Base-by-base conservation (phyloP, 495 filamentous ascomycete genomes). In the Rhypophila decipiens region DNA sequence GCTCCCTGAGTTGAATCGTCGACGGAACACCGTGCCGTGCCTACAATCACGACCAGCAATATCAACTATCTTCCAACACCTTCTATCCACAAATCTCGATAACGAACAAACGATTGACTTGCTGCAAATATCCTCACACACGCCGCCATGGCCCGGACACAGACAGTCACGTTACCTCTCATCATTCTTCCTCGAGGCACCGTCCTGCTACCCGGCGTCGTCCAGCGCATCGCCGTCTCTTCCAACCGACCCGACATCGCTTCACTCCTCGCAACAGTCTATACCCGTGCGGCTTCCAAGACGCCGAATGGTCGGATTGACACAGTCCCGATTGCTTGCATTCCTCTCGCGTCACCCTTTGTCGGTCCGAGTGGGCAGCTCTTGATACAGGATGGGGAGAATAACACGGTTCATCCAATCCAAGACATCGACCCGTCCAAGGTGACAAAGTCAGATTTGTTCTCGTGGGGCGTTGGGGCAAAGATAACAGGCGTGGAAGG, bases 401-500 rank as follows among this genome's bases (percentile, higher is more conserved):
- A 74, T 27, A 62, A 65, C 21, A 53, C 64, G 20, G 58, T 10
- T 42, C 61, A 63, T 40, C 69, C 70, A 47, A 74, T 43, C 23
- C 39, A 24, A 5, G 57, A 66, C 31, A 53, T 65, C 46, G 60
- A 66, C 18, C 61, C 65, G 3, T 49, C 51, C 17, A 64, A 84
- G 62, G 80, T 83, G 0, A 73, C 76, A 3, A 85, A 83, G 60
- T 77, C 82, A 17, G 84, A 90, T 57, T 66, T 95, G 13, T 95
- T 86, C 64, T 71, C 68, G 22, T 87, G 79, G 62, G 90, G 87
- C 19, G 85, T 85, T 9, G 72, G 87, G 23, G 89, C 86, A 13
- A 90, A 85, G 66, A 87, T 95, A 47, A 82, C 83, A 34, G 88
- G 87, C 18, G 80, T 95, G 37, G 87, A 94, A 57, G 87, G 88